phyloP scores from a whole-genome alignment of 2,329 filamentous ascomycete species.

The Penicillium sp. region DNA sequence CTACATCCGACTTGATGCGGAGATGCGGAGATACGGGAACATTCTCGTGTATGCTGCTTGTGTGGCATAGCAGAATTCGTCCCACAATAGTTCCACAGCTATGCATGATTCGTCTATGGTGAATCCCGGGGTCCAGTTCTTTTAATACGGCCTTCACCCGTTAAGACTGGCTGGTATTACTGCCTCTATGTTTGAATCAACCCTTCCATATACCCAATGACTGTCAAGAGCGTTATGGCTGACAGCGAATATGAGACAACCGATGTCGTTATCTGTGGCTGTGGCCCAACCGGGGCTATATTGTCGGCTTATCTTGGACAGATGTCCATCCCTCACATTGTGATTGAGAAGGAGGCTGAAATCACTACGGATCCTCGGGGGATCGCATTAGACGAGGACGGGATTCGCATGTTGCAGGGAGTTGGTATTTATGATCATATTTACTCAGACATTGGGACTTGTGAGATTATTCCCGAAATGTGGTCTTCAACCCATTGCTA shows the following conservation, averaged over 20 bases:
- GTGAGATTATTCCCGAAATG: neutral
- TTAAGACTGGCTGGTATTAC: neutral
- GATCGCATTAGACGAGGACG: constrained; percentile 37
- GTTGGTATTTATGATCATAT: neutral
- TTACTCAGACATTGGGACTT: neutral
- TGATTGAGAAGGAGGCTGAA: constrained; percentile 24
- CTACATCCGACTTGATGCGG: neutral
- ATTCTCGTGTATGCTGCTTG: neutral
- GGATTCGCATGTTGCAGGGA: constrained; percentile 29
- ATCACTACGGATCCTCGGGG: constrained; percentile 35
- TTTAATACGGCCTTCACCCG: neutral
- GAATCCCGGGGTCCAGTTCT: neutral
- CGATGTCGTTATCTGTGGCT: constrained; percentile 36
- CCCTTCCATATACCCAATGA: neutral
- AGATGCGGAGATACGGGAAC: neutral
- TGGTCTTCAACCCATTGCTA: constrained; percentile 8
- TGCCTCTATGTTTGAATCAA: neutral
- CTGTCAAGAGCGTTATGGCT: neutral
- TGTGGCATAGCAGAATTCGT: neutral
- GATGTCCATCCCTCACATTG: constrained; percentile 12
- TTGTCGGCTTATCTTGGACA: constrained; percentile 29
- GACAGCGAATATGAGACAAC: constrained; percentile 18
- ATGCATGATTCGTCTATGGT: neutral
- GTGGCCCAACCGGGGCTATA: constrained; percentile 35
- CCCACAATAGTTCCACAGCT: neutral